phyloP scores from a whole-genome alignment of 2,329 filamentous ascomycete species.

The Xylaria sp. region DNA sequence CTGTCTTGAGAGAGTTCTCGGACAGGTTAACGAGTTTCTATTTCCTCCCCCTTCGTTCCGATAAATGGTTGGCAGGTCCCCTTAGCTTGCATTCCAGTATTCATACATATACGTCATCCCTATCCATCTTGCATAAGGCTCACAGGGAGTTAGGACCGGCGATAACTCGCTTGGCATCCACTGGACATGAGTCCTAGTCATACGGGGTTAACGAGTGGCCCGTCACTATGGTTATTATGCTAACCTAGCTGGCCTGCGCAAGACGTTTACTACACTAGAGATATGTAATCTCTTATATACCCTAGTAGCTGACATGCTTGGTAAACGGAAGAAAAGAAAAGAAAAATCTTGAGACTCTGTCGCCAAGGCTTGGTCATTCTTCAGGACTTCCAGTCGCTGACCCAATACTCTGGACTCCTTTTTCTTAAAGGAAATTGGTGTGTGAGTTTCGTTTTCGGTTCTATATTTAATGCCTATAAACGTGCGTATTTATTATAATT shows the following conservation, averaged over 20 bases:
- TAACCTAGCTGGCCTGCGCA: not conserved
- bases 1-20: not conserved
- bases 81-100: too few species aligned
- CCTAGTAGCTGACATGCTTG: too few species aligned
- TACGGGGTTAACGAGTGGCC: not conserved
- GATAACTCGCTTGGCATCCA: not conserved
- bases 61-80: too few species aligned
- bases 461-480: not conserved
- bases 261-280: not conserved
- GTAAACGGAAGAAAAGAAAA: not conserved
- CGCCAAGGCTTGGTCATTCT: conserved; percentile 17
- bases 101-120: not conserved
- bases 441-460: not conserved
- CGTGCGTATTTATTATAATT: not conserved
- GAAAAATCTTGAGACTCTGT: not conserved
- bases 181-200: not conserved
- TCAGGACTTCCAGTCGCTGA: not conserved
- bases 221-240: not conserved
- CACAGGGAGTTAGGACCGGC: not conserved
- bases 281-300: not conserved
- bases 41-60: too few species aligned
- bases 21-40: too few species aligned
- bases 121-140: not conserved
- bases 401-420: not conserved
- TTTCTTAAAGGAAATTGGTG: not conserved